phyloP scores from a whole-genome alignment of 805 yeast genomes.

The Monosporozyma solicola region DNA sequence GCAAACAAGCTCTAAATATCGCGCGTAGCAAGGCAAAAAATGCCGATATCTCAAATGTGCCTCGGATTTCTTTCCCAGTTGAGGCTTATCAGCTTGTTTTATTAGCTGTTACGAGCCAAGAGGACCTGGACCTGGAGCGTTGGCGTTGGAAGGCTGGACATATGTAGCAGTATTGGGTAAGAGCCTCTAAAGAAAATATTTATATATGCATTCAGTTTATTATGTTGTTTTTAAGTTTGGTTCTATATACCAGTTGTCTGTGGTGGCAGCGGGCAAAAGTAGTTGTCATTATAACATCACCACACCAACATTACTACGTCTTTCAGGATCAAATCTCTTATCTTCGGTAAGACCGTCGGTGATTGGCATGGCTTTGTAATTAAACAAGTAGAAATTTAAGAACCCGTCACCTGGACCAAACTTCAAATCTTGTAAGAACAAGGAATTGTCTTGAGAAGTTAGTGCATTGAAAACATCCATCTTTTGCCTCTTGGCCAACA shows the following conservation, averaged over 20 bases:
- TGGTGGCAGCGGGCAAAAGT: too few relatives aligned
- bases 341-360: slow-evolving; percentile 65
- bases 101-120: too few relatives aligned
- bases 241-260: neutral
- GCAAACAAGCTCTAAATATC: too few relatives aligned
- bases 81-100: too few relatives aligned
- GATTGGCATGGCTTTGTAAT: slow-evolving; percentile 74
- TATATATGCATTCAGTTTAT: neutral
- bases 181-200: neutral
- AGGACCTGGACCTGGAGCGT: too few relatives aligned
- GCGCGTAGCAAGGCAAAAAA: too few relatives aligned
- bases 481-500: slow-evolving; percentile 53
- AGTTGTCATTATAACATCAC: slow-evolving; percentile 53
- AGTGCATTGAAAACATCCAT: slow-evolving; percentile 94
- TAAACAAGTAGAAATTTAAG: slow-evolving; percentile 84
- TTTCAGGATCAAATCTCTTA: slow-evolving; percentile 42
- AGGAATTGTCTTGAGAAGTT: slow-evolving; percentile 80
- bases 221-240: too few relatives aligned
- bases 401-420: slow-evolving; percentile 93
- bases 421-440: slow-evolving; percentile 71
- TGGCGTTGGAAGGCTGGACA: too few relatives aligned
- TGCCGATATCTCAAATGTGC: too few relatives aligned
- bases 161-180: too few relatives aligned
- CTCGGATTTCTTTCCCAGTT: too few relatives aligned
- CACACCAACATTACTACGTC: slow-evolving; percentile 79